These are phyloP conservation scores for Candida pseudoglaebosa DNA, from an alignment of 805 yeast species.

Conservation along the genomic window DNA sequence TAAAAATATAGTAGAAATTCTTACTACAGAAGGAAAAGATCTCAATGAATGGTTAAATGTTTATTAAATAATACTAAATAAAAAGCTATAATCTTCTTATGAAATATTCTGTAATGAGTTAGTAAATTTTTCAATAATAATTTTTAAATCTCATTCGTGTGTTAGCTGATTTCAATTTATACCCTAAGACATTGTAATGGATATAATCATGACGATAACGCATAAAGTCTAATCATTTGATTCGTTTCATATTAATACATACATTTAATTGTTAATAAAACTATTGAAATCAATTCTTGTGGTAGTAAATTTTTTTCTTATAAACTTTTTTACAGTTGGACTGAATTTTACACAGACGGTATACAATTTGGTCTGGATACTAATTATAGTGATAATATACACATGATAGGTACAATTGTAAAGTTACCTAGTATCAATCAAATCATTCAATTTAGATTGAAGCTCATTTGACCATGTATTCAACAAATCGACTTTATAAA, in stretches of 20 bases:
- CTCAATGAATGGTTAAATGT: neutral
- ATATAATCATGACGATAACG: constrained; percentile 47
- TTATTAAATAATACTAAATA: neutral
- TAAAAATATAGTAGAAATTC: neutral
- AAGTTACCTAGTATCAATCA: neutral
- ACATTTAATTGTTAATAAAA: neutral
- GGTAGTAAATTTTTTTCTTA: neutral
- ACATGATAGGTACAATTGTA: neutral
- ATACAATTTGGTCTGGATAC: neutral
- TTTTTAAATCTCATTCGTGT: constrained; percentile 30
- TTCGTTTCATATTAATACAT: neutral
- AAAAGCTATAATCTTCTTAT: neutral
- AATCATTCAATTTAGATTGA: constrained; percentile 1
- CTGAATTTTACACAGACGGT: neutral
- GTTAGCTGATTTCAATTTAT: constrained; percentile 43
- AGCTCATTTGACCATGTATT: constrained; percentile 15
- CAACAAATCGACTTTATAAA: constrained; percentile 12
- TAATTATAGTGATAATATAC: neutral
- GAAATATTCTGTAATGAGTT: too few species aligned
- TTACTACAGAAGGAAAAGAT: neutral
- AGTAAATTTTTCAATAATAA: neutral
- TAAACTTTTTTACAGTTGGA: neutral
- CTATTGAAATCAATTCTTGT: neutral
- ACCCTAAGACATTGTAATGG: constrained; percentile 35
- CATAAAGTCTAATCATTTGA: constrained; percentile 29